These are phyloP conservation scores for Echria macrotheca DNA, from an alignment of 495 filamentous ascomycete species.

Conservation along the genomic window DNA sequence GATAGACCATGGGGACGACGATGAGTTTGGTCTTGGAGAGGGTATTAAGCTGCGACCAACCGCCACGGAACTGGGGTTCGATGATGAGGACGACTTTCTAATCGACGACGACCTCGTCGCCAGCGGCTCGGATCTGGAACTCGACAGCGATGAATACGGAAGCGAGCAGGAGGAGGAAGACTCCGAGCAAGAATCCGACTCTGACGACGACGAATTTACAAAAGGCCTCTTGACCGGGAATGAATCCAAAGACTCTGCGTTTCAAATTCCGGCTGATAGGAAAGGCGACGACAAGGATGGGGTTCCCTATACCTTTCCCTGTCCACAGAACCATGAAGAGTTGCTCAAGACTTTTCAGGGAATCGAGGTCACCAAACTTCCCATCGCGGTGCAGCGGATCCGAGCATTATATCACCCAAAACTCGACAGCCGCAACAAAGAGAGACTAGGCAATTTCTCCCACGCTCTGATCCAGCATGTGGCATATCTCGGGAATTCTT, in stretches of 20 bases:
- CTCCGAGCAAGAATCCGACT: slow-evolving; percentile 25
- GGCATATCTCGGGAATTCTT: slow-evolving; percentile 52
- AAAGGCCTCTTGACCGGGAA: slow-evolving; percentile 55
- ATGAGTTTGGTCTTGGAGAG: slow-evolving; percentile 50
- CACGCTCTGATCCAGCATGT: slow-evolving; percentile 73
- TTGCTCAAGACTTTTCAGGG: slow-evolving; percentile 60
- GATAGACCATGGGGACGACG: slow-evolving; percentile 41
- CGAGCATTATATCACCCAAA: slow-evolving; percentile 86
- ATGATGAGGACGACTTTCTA: slow-evolving; percentile 89
- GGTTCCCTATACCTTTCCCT: slow-evolving; percentile 76
- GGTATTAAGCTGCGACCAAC: slow-evolving; percentile 46
- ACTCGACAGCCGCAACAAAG: slow-evolving; percentile 75
- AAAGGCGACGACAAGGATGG: slow-evolving; percentile 40
- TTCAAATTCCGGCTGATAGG: slow-evolving; percentile 27
- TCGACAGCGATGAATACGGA: slow-evolving; percentile 48
- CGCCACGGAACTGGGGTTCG: slow-evolving; percentile 53
- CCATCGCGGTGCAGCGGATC: slow-evolving; percentile 81
- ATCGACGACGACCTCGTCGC: slow-evolving; percentile 83
- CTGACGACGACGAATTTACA: slow-evolving; percentile 63
- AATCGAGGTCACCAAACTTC: slow-evolving; percentile 57
- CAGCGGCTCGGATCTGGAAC: slow-evolving; percentile 58
- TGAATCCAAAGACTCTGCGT: slow-evolving; percentile 42
- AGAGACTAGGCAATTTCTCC: slow-evolving; percentile 69
- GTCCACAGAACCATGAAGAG: slow-evolving; percentile 70
- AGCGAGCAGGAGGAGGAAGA: slow-evolving; percentile 45